These are phyloP conservation scores for Populus hybrid DNA, from an alignment of 441 rosid genomes.

Conservation along the genomic window DNA sequence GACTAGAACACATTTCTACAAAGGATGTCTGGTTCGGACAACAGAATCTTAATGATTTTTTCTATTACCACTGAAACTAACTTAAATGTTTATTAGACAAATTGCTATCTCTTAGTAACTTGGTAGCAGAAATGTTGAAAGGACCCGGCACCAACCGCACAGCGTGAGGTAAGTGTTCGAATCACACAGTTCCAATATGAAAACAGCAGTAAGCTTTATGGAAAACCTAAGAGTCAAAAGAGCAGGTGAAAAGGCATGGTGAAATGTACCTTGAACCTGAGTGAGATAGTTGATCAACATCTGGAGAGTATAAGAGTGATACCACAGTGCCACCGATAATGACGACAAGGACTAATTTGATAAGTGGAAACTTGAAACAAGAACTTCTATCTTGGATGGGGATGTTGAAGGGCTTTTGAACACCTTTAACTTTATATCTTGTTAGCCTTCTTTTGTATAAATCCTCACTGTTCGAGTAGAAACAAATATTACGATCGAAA, in stretches of 20 bases:
- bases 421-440: slow-evolving; percentile 43
- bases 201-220: neutral
- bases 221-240: neutral
- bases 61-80: neutral
- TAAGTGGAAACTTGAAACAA: slow-evolving; percentile 48
- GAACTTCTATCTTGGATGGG: slow-evolving; percentile 46
- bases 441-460: slow-evolving; percentile 55
- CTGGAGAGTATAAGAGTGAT: slow-evolving; percentile 48
- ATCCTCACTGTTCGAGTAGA: slow-evolving; percentile 52
- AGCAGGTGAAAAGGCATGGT: neutral
- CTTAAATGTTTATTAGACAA: neutral
- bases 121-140: neutral
- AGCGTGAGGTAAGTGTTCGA: neutral
- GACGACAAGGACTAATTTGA: slow-evolving; percentile 51
- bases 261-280: slow-evolving; percentile 39
- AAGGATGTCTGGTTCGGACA: neutral
- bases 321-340: slow-evolving; percentile 48
- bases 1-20: neutral
- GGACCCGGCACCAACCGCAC: neutral
- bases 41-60: neutral
- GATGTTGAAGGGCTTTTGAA: slow-evolving; percentile 47
- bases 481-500: neutral
- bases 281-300: slow-evolving; percentile 39
- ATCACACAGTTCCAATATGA: too few relatives aligned
- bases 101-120: neutral